Base-by-base conservation (phyloP, 2,329 filamentous ascomycete species). In the Sclerotinia trifoliorum region DNA sequence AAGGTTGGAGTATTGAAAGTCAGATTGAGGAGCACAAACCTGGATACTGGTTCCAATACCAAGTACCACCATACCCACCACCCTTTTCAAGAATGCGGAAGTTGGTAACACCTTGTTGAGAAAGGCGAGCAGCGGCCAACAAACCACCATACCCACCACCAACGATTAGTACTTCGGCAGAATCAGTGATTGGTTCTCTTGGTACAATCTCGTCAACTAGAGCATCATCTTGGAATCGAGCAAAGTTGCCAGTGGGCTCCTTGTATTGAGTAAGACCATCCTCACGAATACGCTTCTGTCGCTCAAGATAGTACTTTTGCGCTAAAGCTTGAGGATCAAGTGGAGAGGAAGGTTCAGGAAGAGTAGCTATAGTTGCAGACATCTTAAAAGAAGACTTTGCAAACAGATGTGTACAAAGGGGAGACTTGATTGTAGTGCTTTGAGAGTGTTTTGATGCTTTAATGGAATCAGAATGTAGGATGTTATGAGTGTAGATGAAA, bases 11-110 rank as follows among this genome's bases (percentile, higher is more conserved):
- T 17, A 56, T 21, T 21, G 61, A 48, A 19, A n/a, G 15, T 65
- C 11, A 2, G 17, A 15, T 65, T n/a, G 4, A 15, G 2, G 67
- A 73, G 49, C 74, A 81, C 81, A 78, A 84, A 8, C 82, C 85
- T 3, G 84, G 85, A 71, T 86, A 88, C 68, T 81, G 83, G 74
- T 86, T 85, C 71, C 87, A 84, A 61, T 78, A 78, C 82, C 83
- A 85, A 2, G 81, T 83, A 0, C 83, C 82, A 5, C 82, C 82
- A 55, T 79, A 80, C 5, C 74, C 77, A 21, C 78, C 76, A 17
- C 77, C 80, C 32, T 78, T 79, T 68, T 83, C 81, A n/a, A 82
- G 68, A 6, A 80, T 78, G 67, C 75, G 78, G 64, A 77, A 76
- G 55, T 73, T 86, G 71, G 81, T 82, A 56, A 83, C 80, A 2